These are phyloP conservation scores for Cupressus sempervirens DNA, from an alignment of 75 land plant species.

Conservation along the genomic window DNA sequence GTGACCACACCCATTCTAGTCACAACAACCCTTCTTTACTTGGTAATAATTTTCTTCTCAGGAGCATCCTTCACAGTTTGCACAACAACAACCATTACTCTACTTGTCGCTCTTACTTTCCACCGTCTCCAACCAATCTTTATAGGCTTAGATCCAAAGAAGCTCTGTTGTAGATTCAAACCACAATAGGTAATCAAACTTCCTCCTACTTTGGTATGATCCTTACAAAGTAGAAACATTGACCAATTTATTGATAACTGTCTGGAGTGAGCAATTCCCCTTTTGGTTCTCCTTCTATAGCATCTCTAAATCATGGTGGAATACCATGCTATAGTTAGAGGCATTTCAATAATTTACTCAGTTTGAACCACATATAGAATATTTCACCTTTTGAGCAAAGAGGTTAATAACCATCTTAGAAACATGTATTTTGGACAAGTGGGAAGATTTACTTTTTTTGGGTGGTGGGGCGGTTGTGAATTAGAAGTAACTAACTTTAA, in stretches of 20 bases:
- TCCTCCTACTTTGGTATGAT: slow-evolving; percentile 1
- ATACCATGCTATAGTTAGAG: too few relatives aligned
- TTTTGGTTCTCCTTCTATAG: slow-evolving; percentile 15
- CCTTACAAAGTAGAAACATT: not conserved
- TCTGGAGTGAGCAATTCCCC: slow-evolving; percentile 10
- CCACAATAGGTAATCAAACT: slow-evolving; percentile 32
- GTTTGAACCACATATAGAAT: too few relatives aligned
- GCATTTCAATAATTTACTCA: too few relatives aligned
- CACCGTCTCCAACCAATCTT: slow-evolving; percentile 16
- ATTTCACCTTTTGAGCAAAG: too few relatives aligned
- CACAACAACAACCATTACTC: slow-evolving; percentile 32
- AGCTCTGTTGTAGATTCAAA: slow-evolving; percentile 38
- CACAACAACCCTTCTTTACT: slow-evolving; percentile 44
- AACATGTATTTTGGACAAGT: too few relatives aligned
- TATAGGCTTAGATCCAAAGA: slow-evolving; percentile 17
- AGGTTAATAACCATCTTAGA: too few relatives aligned
- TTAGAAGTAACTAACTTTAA: too few relatives aligned
- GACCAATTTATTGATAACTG: slow-evolving; percentile 8
- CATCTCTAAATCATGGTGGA: too few relatives aligned
- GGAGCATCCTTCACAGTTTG: slow-evolving; percentile 32
- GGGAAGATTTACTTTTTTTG: too few relatives aligned
- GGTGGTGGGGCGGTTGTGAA: too few relatives aligned
- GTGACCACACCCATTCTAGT: slow-evolving; percentile 53
- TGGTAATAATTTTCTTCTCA: slow-evolving; percentile 31
- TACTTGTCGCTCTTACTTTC: slow-evolving; percentile 13